phyloP scores from a whole-genome alignment of 306 rosid species.

The Alnus glutinosa region DNA sequence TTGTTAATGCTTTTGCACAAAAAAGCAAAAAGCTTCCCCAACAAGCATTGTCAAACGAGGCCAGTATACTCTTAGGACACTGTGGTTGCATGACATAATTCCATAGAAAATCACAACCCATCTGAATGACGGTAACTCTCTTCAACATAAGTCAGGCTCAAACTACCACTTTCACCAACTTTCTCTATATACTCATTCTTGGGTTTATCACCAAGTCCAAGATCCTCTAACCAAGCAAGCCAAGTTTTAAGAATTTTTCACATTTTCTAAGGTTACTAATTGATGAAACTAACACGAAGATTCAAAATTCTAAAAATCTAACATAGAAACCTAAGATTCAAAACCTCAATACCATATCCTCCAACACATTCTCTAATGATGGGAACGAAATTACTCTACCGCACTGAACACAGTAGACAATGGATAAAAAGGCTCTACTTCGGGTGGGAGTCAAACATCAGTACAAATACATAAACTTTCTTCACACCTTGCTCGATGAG shows the following conservation, averaged over 20 bases:
- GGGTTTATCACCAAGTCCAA: background rate
- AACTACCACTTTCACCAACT: background rate
- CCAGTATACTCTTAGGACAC: background rate
- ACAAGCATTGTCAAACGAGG: too few relatives aligned
- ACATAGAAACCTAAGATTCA: background rate
- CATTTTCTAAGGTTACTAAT: background rate
- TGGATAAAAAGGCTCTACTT: too few relatives aligned
- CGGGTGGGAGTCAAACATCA: too few relatives aligned
- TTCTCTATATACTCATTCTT: background rate
- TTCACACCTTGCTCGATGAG: too few relatives aligned
- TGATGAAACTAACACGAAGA: background rate
- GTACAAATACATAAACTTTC: too few relatives aligned
- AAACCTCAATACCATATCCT: background rate
- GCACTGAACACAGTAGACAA: too few relatives aligned
- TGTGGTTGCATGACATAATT: background rate
- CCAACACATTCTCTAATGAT: background rate
- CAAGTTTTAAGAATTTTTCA: background rate
- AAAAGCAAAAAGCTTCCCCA: too few relatives aligned
- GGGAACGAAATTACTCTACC: too few relatives aligned
- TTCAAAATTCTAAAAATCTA: background rate
- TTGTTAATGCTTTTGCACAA: too few relatives aligned
- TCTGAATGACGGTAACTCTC: background rate
- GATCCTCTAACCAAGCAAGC: background rate
- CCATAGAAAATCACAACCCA: background rate
- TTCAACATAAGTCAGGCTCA: background rate